Conservation (phyloP, 2,329 filamentous ascomycete species). For the Westerdykella aurantiaca region DNA sequence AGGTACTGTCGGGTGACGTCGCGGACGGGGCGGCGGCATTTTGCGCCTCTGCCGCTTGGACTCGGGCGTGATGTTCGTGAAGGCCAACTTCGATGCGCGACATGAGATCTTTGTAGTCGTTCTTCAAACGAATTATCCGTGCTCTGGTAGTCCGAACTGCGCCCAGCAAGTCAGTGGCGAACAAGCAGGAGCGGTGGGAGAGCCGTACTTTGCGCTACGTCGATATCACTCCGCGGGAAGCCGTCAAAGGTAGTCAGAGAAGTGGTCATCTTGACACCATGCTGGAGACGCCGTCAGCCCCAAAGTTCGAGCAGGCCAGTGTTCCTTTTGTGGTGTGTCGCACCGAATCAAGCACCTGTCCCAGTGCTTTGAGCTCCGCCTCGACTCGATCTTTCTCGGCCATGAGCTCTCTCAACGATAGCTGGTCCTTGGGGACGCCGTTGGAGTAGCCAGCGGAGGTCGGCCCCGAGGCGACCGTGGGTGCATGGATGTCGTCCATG, state of each 20-base stretch:
- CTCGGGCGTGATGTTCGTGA: conserved; percentile 81
- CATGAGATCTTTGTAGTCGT: conserved; percentile 93
- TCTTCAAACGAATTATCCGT: conserved; percentile 80
- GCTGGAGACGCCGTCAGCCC: conserved; percentile 49
- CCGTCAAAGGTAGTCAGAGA: conserved; percentile 81
- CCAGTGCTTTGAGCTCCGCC: conserved; percentile 76
- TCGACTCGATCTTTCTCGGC: conserved; percentile 79
- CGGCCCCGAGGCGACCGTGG: conserved; percentile 73
- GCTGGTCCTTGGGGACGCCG: conserved; percentile 54
- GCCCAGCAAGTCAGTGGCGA: conserved; percentile 9
- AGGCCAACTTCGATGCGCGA: conserved; percentile 71
- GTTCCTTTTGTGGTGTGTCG: conserved; percentile 22
- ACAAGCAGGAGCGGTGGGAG: neutral
- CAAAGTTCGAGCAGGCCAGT: conserved; percentile 2
- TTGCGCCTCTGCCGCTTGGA: conserved; percentile 46
- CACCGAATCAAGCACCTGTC: conserved; percentile 84
- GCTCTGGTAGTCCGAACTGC: conserved; percentile 87
- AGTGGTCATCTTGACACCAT: conserved; percentile 90
- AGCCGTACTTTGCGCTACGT: conserved; percentile 80
- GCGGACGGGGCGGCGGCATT: conserved; percentile 33
- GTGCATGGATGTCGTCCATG: conserved; percentile 64
- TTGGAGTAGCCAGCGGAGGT: conserved; percentile 55
- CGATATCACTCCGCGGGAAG: conserved; percentile 86
- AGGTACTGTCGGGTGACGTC: conserved; percentile 18
- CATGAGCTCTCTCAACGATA: conserved; percentile 75